A percentile compares a stretch with the other conserved stretches of the same genome.
Evolutionary conservation across 768 basidiomycete species (phyloP).

Genomic region (Tephrocybe sp.): DNA sequence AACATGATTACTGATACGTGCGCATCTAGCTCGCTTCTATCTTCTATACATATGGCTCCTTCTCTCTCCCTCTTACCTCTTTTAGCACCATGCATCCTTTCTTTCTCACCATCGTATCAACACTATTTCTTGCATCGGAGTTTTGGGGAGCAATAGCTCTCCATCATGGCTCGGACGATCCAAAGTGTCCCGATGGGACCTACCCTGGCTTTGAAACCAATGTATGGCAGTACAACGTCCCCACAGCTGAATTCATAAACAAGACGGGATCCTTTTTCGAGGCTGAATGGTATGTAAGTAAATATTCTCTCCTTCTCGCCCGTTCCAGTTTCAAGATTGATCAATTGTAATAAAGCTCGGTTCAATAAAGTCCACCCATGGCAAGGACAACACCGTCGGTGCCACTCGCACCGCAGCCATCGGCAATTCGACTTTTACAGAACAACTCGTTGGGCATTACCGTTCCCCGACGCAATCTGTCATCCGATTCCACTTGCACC

Average conservation of each 20-base stretch:
- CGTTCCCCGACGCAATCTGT: conserved; percentile 3
- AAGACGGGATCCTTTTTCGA: conserved; percentile 12
- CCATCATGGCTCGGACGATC: background rate
- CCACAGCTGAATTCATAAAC: conserved; percentile 6
- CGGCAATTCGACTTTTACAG: background rate
- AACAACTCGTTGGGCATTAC: conserved; percentile 8
- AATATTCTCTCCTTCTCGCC: background rate
- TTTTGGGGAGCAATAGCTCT: background rate
- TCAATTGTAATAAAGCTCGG: background rate
- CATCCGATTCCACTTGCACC: background rate
- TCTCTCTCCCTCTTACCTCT: too few species aligned
- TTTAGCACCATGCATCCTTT: too few species aligned
- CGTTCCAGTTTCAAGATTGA: background rate
- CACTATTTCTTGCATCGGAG: too few species aligned
- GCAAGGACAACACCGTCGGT: conserved; percentile 11
- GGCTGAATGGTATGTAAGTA: conserved; percentile 17
- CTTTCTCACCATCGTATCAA: too few species aligned
- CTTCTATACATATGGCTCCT: too few species aligned
- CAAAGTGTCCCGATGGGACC: conserved; percentile 4
- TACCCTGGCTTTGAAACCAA: conserved; percentile 11
- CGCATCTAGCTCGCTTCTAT: too few species aligned
- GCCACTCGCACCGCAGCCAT: conserved; percentile 3
- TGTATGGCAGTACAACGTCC: conserved; percentile 9
- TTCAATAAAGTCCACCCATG: conserved; percentile 2
- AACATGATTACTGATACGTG: too few species aligned